Evolutionary conservation across 805 yeast genomes (phyloP).

Genomic region (Candida xiaguanensis): DNA sequence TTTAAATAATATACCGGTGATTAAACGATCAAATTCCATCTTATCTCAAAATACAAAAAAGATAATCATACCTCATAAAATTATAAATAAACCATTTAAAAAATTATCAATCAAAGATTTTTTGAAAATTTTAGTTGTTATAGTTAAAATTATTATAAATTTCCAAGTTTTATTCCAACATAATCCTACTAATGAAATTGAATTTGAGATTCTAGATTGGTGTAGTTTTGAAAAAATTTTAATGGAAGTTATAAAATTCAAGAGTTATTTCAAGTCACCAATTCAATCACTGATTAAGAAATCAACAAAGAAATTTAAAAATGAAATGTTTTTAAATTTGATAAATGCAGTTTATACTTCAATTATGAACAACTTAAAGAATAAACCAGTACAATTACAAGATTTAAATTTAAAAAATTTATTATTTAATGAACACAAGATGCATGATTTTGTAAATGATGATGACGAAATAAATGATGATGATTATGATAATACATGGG

Average conservation of each 20-base stretch:
- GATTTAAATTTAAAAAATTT: conserved; percentile 20
- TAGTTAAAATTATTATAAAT: conserved; percentile 35
- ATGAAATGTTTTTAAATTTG: conserved; percentile 8
- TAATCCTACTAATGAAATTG: background rate
- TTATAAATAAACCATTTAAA: conserved; percentile 38
- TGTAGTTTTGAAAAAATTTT: conserved; percentile 14
- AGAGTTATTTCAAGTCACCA: conserved; percentile 4
- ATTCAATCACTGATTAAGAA: background rate
- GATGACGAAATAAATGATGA: conserved; percentile 16
- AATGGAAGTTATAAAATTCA: conserved; percentile 8
- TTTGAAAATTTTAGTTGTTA: conserved; percentile 29
- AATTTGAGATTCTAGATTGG: conserved; percentile 7
- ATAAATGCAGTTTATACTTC: conserved; percentile 6
- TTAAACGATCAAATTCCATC: conserved; percentile 5
- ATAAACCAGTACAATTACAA: conserved; percentile 12
- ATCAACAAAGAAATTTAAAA: background rate
- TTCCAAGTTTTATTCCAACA: conserved; percentile 25
- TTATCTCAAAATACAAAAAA: conserved; percentile 14
- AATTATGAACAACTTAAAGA: conserved; percentile 5
- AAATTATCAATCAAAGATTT: conserved; percentile 35
- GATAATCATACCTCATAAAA: conserved; percentile 39
- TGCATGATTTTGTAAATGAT: conserved; percentile 18
- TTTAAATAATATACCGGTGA: conserved; percentile 9
- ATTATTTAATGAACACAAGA: conserved; percentile 20
- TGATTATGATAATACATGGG: conserved; percentile 18